Evolutionary conservation across 352 stramenopile species (phyloP), one percentile per base, ranked within the genome.

Genomic region (Phytophthora palmivora): DNA sequence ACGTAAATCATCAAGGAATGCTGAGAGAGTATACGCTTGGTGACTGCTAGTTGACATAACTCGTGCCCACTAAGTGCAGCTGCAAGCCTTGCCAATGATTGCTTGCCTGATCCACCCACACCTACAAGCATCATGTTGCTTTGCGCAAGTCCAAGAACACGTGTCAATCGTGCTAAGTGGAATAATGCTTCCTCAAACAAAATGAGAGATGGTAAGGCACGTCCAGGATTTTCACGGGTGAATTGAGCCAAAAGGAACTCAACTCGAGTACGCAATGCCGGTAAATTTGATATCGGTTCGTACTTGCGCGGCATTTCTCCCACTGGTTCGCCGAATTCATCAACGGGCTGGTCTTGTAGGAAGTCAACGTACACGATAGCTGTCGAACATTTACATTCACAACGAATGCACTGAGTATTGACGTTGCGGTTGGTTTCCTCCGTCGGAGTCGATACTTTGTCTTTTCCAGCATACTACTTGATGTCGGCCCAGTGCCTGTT

Each of bases 51-150:
- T 65, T 97, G 89, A 51, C 97, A 96, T 2, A 91, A 61, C 38
- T 91, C 73, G 36, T 92, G 74, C 6, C 88, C 73, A 5, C 77
- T 75, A 50, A 97, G 89, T 43, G 91, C 87, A 10, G 89, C 76
- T 12, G 91, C 91, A 10, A 97, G 73, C 6, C 81, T 72, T 6
- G 85, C 86, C 10, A 97, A 55, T 5, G 76, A 93, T 60, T 97
- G 88, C 54, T 97, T 98, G 0, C 92, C 92, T 0, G 83, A 96
- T 9, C 92, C 92, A 18, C 89, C 91, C 9, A 97, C 89, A 24
- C 92, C 92, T 0, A 98, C 90, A 21, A 98, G 84, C 79, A 98
- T 90, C 74, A 96, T 94, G 56, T 94, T 89, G 52, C 89, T 93
- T 38, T 92, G 82, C 0, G 84, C 67, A 58, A 96, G 88, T 3